Evolutionary conservation across 2,329 filamentous ascomycete species (phyloP).

Genomic region (Dryadomyces quercivorus): DNA sequence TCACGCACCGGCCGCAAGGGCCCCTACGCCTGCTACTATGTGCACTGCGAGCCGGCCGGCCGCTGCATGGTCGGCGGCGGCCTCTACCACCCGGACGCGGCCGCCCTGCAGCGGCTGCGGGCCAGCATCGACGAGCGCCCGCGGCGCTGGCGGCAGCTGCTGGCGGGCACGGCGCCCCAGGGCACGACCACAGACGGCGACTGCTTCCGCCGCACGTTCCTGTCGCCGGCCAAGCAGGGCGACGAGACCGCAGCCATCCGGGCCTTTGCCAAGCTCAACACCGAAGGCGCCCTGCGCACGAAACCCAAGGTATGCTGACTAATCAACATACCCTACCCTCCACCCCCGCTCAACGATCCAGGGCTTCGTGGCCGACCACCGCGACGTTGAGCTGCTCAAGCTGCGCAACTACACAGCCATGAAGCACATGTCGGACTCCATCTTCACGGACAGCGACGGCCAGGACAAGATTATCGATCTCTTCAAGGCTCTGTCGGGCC

Average conservation of each 20-base stretch:
- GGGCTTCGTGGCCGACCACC: conserved; percentile 64
- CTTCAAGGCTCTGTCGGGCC: conserved; percentile 59
- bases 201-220: conserved; percentile 51
- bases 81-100: conserved; percentile 65
- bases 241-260: conserved; percentile 46
- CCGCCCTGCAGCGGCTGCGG: conserved; percentile 54
- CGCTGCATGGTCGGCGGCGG: conserved; percentile 68
- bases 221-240: conserved; percentile 39
- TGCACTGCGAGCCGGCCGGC: conserved; percentile 60
- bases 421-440: conserved; percentile 50
- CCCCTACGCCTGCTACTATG: conserved; percentile 78
- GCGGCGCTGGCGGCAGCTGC: conserved; percentile 45
- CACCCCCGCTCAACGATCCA: conserved; percentile 19
- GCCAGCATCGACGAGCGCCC: conserved; percentile 65
- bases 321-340: neutral
- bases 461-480: conserved; percentile 54
- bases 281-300: conserved; percentile 67
- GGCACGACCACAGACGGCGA: conserved; percentile 52
- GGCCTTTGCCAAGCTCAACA: conserved; percentile 60
- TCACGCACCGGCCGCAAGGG: conserved; percentile 80
- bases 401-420: conserved; percentile 68
- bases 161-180: conserved; percentile 36
- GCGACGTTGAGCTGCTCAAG: conserved; percentile 69
- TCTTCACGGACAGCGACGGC: conserved; percentile 49
- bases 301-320: conserved; percentile 62